phyloP scores from a whole-genome alignment of 257 asterid species.

The Cynanchum wilfordii region DNA sequence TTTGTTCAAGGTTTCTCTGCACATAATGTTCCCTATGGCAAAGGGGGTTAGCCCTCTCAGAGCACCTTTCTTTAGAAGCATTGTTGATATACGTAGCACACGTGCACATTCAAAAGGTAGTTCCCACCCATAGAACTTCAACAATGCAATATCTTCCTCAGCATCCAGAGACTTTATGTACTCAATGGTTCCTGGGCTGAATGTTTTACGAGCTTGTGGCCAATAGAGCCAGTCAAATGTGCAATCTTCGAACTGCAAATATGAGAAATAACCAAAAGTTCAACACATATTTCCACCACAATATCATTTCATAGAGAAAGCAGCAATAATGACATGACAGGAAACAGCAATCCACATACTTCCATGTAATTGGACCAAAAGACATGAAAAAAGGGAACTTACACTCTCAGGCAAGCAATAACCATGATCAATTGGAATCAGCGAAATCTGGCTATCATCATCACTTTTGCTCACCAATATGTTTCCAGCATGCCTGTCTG shows the following conservation, averaged over 20 bases:
- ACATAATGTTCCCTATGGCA: conserved; percentile 70
- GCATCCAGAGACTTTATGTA: conserved; percentile 65
- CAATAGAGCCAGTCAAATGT: conserved; percentile 93
- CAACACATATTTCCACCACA: background rate
- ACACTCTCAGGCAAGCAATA: conserved; percentile 91
- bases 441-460: conserved; percentile 57
- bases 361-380: background rate
- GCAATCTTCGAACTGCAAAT: conserved; percentile 37
- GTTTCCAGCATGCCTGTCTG: conserved; percentile 92
- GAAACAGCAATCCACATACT: background rate
- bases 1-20: conserved; percentile 61
- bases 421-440: conserved; percentile 92
- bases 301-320: background rate
- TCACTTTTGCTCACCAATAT: conserved; percentile 62
- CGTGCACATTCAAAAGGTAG: conserved; percentile 64
- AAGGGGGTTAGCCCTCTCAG: conserved; percentile 71
- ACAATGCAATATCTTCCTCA: conserved; percentile 62
- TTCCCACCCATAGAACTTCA: conserved; percentile 83
- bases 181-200: conserved; percentile 48
- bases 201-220: conserved; percentile 83
- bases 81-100: conserved; percentile 69
- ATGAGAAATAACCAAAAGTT: background rate
- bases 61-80: conserved; percentile 88
- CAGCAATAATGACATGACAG: background rate
- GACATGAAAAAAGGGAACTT: conserved; percentile 31